These are phyloP conservation scores for Asparagopsis taxiformis DNA, from an alignment of 31 red algal genomes.

Conservation along the genomic window DNA sequence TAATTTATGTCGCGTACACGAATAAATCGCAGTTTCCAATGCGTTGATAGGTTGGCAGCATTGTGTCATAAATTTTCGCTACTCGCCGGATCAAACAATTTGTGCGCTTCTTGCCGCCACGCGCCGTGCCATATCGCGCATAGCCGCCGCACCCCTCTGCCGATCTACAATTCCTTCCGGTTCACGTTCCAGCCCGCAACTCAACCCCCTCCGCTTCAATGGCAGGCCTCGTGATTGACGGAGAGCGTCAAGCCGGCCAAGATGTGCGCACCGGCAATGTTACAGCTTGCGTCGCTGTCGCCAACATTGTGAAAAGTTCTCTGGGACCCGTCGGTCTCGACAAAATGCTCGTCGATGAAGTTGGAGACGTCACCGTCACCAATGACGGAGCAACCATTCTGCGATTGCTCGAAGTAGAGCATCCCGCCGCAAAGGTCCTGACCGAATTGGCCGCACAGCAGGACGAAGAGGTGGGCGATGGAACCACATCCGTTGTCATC, in stretches of 20 bases:
- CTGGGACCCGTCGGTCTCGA: constrained; percentile 98
- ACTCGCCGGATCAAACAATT: no score
- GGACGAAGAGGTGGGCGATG: constrained; percentile 98
- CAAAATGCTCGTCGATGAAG: constrained; percentile 99
- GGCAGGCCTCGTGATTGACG: constrained; percentile 55
- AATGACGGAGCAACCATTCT: constrained; percentile 98
- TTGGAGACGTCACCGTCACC: constrained; percentile 97
- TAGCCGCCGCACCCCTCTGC: no score
- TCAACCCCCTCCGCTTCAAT: no score
- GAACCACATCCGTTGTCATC: constrained; percentile 97
- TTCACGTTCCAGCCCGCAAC: no score
- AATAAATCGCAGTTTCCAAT: no score
- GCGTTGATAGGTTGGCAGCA: no score
- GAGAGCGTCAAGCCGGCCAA: constrained; percentile 75
- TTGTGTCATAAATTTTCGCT: no score
- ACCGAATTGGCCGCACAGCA: constrained; percentile 92
- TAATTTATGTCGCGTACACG: no score
- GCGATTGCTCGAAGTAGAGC: constrained; percentile 91
- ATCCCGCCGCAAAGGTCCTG: constrained; percentile 95
- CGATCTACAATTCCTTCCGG: no score
- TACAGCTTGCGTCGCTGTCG: constrained; percentile 95
- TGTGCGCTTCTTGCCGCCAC: no score
- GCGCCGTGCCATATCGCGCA: no score
- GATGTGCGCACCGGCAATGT: constrained; percentile 96
- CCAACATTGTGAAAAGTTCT: constrained; percentile 89